Percentiles rank a stretch among this genome's conserved stretches.
Conservation (phyloP, 2,329 filamentous ascomycete species). For the Beauveria australis region DNA sequence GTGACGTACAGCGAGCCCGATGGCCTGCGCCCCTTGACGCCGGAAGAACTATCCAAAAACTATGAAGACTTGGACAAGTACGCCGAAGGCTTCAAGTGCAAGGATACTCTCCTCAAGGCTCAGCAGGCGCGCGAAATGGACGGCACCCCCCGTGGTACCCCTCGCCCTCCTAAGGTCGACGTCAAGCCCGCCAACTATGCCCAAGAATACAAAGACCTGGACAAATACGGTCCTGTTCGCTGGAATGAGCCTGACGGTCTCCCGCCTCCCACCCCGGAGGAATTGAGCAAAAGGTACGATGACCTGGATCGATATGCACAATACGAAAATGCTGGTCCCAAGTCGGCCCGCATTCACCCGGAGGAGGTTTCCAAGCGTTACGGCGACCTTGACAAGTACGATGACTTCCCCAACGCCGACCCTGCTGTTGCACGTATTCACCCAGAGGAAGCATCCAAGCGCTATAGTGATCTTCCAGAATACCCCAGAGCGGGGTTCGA, state of each 20-base stretch:
- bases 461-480: conserved; percentile 25
- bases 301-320: conserved; percentile 27
- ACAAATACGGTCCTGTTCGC: conserved; percentile 28
- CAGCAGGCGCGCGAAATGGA: conserved; percentile 22
- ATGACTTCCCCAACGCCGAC: conserved; percentile 19
- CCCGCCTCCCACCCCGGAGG: conserved; percentile 23
- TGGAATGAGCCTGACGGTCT: conserved; percentile 35
- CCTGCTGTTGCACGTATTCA: conserved; percentile 18
- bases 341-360: conserved; percentile 18
- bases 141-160: conserved; percentile 25
- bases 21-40: conserved; percentile 21
- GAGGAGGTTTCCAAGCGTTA: conserved; percentile 26
- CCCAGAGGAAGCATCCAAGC: conserved; percentile 24
- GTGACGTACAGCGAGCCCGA: conserved; percentile 25
- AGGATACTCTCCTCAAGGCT: conserved; percentile 22
- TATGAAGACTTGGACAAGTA: conserved; percentile 36
- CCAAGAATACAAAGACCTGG: conserved; percentile 33
- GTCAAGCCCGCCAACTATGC: conserved; percentile 19
- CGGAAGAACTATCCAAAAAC: conserved; percentile 27
- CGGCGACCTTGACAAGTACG: conserved; percentile 27
- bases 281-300: conserved; percentile 30
- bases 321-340: conserved; percentile 15
- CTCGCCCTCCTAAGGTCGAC: conserved; percentile 28
- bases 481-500: conserved; percentile 25
- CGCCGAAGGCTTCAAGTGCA: conserved; percentile 25